These are phyloP conservation scores for Sporopachydermia quercuum DNA, from an alignment of 805 yeast genomes.

Conservation along the genomic window DNA sequence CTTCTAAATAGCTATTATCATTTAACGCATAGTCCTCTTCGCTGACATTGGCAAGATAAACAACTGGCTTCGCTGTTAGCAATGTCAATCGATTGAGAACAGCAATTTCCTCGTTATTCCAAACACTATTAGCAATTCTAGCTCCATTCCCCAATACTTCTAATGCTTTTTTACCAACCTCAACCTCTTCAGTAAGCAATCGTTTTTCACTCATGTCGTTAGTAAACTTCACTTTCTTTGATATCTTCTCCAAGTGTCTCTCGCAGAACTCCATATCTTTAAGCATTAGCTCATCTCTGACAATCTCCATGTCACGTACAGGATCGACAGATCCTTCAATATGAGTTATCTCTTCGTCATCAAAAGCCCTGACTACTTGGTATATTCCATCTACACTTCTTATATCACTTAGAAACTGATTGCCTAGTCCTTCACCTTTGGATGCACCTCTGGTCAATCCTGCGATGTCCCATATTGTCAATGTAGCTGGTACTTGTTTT, in stretches of 20 bases:
- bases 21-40: slow-evolving; percentile 48
- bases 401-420: slow-evolving; percentile 64
- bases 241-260: slow-evolving; percentile 35
- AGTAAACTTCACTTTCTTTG: slow-evolving; percentile 23
- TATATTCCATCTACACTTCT: slow-evolving; percentile 71
- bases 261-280: slow-evolving; percentile 59
- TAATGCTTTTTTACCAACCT: slow-evolving; percentile 21
- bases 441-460: slow-evolving; percentile 74
- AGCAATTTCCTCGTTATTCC: slow-evolving; percentile 52
- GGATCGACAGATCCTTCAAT: slow-evolving; percentile 64
- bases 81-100: slow-evolving; percentile 58
- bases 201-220: slow-evolving; percentile 25
- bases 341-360: slow-evolving; percentile 64
- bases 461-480: slow-evolving; percentile 68
- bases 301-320: slow-evolving; percentile 57
- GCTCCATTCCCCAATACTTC: slow-evolving; percentile 46
- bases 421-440: slow-evolving; percentile 75
- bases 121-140: slow-evolving; percentile 41
- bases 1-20: slow-evolving; percentile 33
- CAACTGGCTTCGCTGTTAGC: slow-evolving; percentile 80
- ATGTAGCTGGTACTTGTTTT: slow-evolving; percentile 49
- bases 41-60: slow-evolving; percentile 59
- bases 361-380: slow-evolving; percentile 66
- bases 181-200: slow-evolving; percentile 17
- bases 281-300: slow-evolving; percentile 59